Percentiles rank a stretch among this genome's conserved stretches.
Conservation (phyloP, 495 filamentous ascomycete genomes). For the Bryoglossum gracile region DNA sequence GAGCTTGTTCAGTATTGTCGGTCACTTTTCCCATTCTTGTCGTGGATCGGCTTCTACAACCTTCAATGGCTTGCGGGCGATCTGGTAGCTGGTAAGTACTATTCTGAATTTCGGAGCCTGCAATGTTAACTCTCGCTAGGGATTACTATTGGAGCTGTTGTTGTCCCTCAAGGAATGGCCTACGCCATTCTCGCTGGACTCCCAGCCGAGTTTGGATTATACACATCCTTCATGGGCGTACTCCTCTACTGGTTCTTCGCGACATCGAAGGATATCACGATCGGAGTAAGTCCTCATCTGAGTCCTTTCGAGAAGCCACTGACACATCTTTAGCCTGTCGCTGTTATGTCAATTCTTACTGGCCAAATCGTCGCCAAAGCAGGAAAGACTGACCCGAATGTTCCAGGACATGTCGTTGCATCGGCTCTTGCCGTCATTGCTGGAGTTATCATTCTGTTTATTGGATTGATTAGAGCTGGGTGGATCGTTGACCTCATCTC, state of each 20-base stretch:
- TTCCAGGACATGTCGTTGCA: conserved; percentile 57
- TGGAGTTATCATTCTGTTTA: conserved; percentile 71
- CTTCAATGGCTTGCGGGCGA: conserved; percentile 82
- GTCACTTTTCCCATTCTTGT: conserved; percentile 76
- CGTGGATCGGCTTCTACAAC: conserved; percentile 88
- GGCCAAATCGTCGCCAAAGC: conserved; percentile 69
- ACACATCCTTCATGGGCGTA: conserved; percentile 97
- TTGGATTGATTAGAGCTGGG: conserved; percentile 74
- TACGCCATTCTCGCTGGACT: conserved; percentile 84
- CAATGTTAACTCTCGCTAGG: conserved; percentile 38
- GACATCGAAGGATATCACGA: conserved; percentile 98
- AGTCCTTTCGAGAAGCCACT: conserved; percentile 1
- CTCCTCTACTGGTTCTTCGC: conserved; percentile 98
- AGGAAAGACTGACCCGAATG: conserved; percentile 46
- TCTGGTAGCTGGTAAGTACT: conserved; percentile 70
- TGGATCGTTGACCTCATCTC: conserved; percentile 97
- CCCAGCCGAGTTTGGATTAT: conserved; percentile 75
- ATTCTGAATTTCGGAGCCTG: background rate
- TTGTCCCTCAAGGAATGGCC: conserved; percentile 96
- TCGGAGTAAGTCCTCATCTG: conserved; percentile 65
- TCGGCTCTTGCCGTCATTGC: conserved; percentile 73
- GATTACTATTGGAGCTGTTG: conserved; percentile 91
- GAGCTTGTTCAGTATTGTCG: conserved; percentile 52
- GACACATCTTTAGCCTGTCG: conserved; percentile 61
- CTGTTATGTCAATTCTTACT: conserved; percentile 86